Percentiles rank a stretch among this genome's conserved stretches.
These are phyloP conservation scores for Dipodascus albidus DNA, from an alignment of 805 yeast genomes.

Conservation along the genomic window DNA sequence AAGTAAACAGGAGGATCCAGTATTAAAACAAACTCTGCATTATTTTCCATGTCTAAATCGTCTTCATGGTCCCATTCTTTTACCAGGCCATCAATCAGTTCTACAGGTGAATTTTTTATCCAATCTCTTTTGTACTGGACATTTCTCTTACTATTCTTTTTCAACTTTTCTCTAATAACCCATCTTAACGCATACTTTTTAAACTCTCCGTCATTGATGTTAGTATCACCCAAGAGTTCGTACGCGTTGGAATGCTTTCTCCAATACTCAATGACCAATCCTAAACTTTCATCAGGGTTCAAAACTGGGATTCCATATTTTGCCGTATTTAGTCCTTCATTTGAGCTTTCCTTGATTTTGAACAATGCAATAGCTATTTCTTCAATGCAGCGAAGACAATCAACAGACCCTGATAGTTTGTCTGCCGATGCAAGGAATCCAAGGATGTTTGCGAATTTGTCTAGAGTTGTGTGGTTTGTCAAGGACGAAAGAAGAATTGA, in stretches of 20 bases:
- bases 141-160: neutral
- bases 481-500: slow-evolving; percentile 19
- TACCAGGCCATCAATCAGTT: neutral
- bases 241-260: slow-evolving; percentile 5
- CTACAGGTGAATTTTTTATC: neutral
- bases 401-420: slow-evolving; percentile 23
- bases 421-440: slow-evolving; percentile 25
- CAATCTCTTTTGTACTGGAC: slow-evolving; percentile 1
- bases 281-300: slow-evolving; percentile 22
- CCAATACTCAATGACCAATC: slow-evolving; percentile 26
- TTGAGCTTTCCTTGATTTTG: slow-evolving; percentile 7
- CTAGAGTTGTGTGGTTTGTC: slow-evolving; percentile 21
- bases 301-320: slow-evolving; percentile 22
- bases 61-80: slow-evolving; percentile 9
- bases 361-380: slow-evolving; percentile 21
- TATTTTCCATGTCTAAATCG: slow-evolving; percentile 11
- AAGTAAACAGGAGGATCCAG: slow-evolving; percentile 27
- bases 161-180: neutral
- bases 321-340: slow-evolving; percentile 1
- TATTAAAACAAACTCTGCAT: slow-evolving; percentile 23
- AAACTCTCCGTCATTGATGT: neutral
- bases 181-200: neutral
- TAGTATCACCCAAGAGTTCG: neutral
- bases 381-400: slow-evolving; percentile 26
- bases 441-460: slow-evolving; percentile 23